Percentiles rank a stretch among this genome's conserved stretches.
phyloP scores from a whole-genome alignment of 1,139 yeast genomes.

The Zygoascus sp. region DNA sequence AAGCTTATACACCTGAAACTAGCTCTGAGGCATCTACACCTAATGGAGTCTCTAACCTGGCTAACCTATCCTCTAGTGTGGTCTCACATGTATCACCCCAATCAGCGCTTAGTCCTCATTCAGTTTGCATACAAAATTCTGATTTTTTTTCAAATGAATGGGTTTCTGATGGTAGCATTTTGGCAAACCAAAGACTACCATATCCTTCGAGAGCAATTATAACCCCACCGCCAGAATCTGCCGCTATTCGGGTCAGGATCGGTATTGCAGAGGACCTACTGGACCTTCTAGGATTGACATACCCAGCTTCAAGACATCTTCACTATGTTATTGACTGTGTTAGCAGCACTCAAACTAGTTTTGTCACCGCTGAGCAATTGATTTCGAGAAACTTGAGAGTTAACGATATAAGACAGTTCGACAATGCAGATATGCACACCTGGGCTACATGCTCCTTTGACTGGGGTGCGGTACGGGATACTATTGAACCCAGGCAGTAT shows the following conservation, averaged over 20 bases:
- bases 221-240: not conserved
- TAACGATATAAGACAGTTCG: constrained; percentile 1
- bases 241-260: not conserved
- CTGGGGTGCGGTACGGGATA: not conserved
- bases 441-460: not conserved
- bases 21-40: not conserved
- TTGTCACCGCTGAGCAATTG: constrained; percentile 39
- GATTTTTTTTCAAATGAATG: no score
- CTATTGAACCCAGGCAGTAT: constrained; percentile 16
- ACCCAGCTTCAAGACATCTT: not conserved
- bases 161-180: no score
- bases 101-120: no score
- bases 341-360: no score
- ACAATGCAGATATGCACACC: not conserved
- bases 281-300: not conserved
- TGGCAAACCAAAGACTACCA: no score
- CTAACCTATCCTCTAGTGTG: no score
- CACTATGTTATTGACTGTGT: no score
- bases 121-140: no score
- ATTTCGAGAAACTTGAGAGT: not conserved
- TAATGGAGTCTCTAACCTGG: not conserved
- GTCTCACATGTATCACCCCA: no score
- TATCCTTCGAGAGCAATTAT: not conserved
- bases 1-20: not conserved
- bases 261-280: not conserved